Base-by-base conservation (phyloP, 768 basidiomycete species). In the Macrolepiota fuliginosa region DNA sequence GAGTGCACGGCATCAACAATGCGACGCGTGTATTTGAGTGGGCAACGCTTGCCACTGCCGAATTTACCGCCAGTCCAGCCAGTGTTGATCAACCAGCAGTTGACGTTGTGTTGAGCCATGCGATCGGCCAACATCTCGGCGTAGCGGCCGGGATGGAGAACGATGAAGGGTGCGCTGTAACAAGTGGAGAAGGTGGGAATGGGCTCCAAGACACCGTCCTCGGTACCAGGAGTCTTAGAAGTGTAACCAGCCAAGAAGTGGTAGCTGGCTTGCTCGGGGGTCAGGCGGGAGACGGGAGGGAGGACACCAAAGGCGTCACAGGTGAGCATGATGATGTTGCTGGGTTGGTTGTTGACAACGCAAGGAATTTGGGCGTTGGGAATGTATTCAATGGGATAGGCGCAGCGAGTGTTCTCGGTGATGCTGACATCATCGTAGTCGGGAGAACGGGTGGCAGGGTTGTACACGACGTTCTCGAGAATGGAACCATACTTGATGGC, bases 61-160 rank as follows among this genome's bases (percentile, higher is more conserved):
- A 87, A 99, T 75, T 93, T 94, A 74, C 96, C 96, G 59, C 92
- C 90, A 56, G 92, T 90, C 93, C 93, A 96, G 64, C 92, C 96
- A 2, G 96, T 99, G 89, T 99, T 98, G 86, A 99, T 91, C 71
- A 98, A 83, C 94, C 94, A 99, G 81, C 96, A 97, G 76, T 94
- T 77, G 68, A 95, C 94, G 58, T 92, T 83, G 79, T 91, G 82
- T 75, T 88, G 85, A 61, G 88, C 77, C 96, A 99, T 98, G 69
- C 91, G 87, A 66, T 93, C 89, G 0, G 96, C 94, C 67, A 99
- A 83, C 97, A 99, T 99, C 75, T 90, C 83, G 45, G 97, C 96
- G 76, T 99, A 99, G 64, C 95, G 90, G 37, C 91, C 86, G 49
- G 95, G 95, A 76, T 97, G 96, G 59, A 97, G 91, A 67, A 98